Evolutionary conservation across 495 filamentous ascomycete genomes (phyloP), one percentile per base, ranked within the genome.

Genomic region (Geoglossum glabrum): DNA sequence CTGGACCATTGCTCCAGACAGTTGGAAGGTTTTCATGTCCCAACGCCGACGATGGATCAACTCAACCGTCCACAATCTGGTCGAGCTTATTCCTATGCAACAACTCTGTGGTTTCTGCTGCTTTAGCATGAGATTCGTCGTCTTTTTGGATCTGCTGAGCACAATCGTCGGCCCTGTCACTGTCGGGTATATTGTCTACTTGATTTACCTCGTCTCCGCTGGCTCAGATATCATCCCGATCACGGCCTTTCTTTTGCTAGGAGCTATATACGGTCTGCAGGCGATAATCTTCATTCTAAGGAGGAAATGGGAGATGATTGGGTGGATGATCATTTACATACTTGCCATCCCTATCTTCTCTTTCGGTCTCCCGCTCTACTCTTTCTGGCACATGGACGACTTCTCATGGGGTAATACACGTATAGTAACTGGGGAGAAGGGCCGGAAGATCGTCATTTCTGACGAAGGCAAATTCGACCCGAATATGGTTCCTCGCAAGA

Each of bases 351-450:
- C 92, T 13, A 79, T 99, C 61, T 97, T 94, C 77, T 80, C 86
- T 30, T 85, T 94, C 61, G 89, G 79, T 55, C 75, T 99, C 8
- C 92, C 92, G 0, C 76, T 99, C 6, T 99, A 97, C 70, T 77
- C 90, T 47, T 99, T 99, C 80, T 99, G 92, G 92, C 77, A 97
- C 70, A 96, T 96, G 92, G 92, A 99, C 68, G 92, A 99, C 74
- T 99, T 99, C 79, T 84, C 81, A 62, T 96, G 89, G 89, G 89
- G 89, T 69, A 96, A 94, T 68, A 96, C 89, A 31, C 87, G 89
- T 77, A 76, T 99, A 45, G 89, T 99, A 61, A 94, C 86, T n/a
- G 92, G 92, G 67, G 92, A 97, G 69, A 85, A 84, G 65, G 92
- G 92, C 55, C 79, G 84, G 65, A 90, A 96, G 73, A 72, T 97